Evolutionary conservation across 495 filamentous ascomycete genomes (phyloP).

Genomic region (Daldinia concentrica): DNA sequence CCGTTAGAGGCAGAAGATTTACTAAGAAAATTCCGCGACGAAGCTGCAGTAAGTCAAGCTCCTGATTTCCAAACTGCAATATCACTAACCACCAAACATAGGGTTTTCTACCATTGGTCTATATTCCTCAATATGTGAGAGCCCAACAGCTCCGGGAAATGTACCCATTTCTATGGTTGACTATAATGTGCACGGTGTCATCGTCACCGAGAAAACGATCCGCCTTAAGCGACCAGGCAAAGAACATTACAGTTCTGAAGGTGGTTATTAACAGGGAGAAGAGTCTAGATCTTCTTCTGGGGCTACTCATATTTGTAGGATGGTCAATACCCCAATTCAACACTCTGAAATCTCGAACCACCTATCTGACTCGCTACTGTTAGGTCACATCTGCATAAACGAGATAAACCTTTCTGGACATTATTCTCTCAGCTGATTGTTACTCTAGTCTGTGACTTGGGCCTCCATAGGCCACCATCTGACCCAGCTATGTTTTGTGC

Average conservation of each 20-base stretch:
- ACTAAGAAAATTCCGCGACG: background rate
- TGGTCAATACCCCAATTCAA: background rate
- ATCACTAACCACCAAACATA: background rate
- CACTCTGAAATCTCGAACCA: background rate
- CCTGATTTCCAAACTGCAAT: background rate
- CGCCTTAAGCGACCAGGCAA: background rate
- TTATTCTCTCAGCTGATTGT: background rate
- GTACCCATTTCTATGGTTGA: background rate
- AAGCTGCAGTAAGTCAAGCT: background rate
- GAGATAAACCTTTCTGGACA: background rate
- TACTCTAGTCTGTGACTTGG: background rate
- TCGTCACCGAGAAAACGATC: background rate
- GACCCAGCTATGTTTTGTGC: background rate
- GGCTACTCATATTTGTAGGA: background rate
- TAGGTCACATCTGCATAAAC: background rate
- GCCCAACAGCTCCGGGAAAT: background rate
- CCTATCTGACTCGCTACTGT: background rate
- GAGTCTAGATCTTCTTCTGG: background rate
- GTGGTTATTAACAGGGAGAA: background rate
- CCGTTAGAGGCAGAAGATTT: background rate
- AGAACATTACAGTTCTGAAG: background rate
- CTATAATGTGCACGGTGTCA: background rate
- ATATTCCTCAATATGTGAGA: background rate
- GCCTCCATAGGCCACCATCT: background rate
- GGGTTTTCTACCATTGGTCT: background rate